Evolutionary conservation across 2,329 filamentous ascomycete genomes (phyloP), one percentile per base, ranked within the genome.

Genomic region (Chaetoscypha palmicola): DNA sequence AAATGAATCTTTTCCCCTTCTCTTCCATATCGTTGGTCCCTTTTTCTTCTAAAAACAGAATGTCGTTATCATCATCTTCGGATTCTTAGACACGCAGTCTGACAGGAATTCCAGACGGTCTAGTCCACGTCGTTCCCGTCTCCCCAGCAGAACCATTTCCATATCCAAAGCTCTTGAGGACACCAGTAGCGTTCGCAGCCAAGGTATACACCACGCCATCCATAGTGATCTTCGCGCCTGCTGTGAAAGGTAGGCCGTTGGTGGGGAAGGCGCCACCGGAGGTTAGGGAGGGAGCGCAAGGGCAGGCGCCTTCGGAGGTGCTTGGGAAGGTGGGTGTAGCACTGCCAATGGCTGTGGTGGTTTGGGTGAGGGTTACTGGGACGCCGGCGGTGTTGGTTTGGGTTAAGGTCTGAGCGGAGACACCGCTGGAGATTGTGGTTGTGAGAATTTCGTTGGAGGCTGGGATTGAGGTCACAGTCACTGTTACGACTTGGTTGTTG

Each of bases 201-300:
- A 43, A n/a, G 10, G 22, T 30, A 33, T 43, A 43, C 9, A 43
- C 23, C 8, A 17, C 16, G 11, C 40, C 40, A 3, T 36, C 40
- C 21, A 43, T 36, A 33, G 40, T 43, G 23, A 43, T 21, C 24
- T 37, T 30, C 2, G 40, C 40, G 3, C 32, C 40, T 5, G 32
- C 23, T 19, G 16, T 19, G 24, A 28, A 36, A 10, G 40, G 9
- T 2, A 43, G 5, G 37, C 40, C 40, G 4, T 28, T 9, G 12
- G 14, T 26, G 22, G 40, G 40, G 23, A 43, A n/a, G 7, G 17
- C 22, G 10, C 40, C 40, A 12, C 11, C 40, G n/a, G 20, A 9
- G n/a, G 19, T 16, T 11, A 30, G 12, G 11, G 19, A 10, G 24
- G 39, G 30, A 14, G 22, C 32, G 23, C 23, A 31, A 30, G 40